These are phyloP conservation scores for Blastocystis sp. DNA, from an alignment of 352 stramenopile genomes.

Conservation along the genomic window DNA sequence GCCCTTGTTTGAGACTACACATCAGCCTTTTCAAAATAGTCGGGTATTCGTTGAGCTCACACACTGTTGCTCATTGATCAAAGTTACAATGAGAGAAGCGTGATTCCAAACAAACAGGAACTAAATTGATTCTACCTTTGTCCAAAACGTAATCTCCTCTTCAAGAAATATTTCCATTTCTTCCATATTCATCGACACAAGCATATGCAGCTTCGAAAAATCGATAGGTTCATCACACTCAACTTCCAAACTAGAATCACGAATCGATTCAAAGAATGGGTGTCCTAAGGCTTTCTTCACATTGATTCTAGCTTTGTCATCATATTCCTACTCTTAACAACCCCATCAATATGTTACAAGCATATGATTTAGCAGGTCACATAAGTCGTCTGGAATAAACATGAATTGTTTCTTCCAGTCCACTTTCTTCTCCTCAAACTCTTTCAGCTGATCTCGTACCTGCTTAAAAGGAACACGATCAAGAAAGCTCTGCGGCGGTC, in stretches of 20 bases:
- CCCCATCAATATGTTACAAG: neutral
- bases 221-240: constrained; percentile 9
- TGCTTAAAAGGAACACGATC: constrained; percentile 53
- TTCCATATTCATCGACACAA: neutral
- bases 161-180: neutral
- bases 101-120: too few species aligned
- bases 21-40: too few species aligned
- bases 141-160: neutral
- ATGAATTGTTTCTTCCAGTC: constrained; percentile 3
- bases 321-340: constrained; percentile 71
- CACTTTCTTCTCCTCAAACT: constrained; percentile 21
- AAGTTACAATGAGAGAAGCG: too few species aligned
- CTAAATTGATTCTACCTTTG: neutral
- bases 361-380: constrained; percentile 54
- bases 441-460: constrained; percentile 5
- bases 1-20: too few species aligned
- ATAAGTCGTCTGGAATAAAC: constrained; percentile 52
- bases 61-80: too few species aligned
- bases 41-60: too few species aligned
- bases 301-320: constrained; percentile 87
- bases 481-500: constrained; percentile 78
- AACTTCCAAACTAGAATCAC: constrained; percentile 10
- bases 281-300: constrained; percentile 88
- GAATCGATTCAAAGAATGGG: constrained; percentile 81
- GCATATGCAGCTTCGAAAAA: neutral